Base-by-base conservation (phyloP, 768 basidiomycete species). In the Phylloporus sp. region DNA sequence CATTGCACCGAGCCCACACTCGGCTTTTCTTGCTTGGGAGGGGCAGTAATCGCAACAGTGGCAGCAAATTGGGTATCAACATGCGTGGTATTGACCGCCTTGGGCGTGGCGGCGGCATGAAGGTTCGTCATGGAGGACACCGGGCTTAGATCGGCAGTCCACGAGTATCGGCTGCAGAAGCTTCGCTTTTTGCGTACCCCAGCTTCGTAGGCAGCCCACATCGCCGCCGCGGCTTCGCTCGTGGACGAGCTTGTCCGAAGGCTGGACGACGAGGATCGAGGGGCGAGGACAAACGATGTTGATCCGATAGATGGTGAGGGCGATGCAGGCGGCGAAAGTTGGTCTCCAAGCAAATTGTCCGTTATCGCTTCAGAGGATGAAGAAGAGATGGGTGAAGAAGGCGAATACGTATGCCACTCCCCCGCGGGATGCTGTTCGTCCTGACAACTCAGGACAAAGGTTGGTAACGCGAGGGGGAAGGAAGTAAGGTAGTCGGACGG, bases 391-490 rank as follows among this genome's bases (percentile, higher is more conserved):
- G 67, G 55, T 1, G 65, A 67, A n/a, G 59, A 69, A 3, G 67
- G 67, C 2, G 59, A 59, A 41, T 67, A 65, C 4, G 55, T 42
- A 40, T 57, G 57, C 67, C 67, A 68, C 23, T 67, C 63, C 26
- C 52, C 49, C 28, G 53, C 12, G 31, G 60, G 22, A 32, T 52
- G 61, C 35, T 59, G 56, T n/a, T 65, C 60, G 24, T 69, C 61
- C 60, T 65, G 53, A 54, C 52, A 42, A 50, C 56, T 47, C 45
- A 62, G 56, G 75, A 67, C 48, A 70, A 67, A 45, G 59, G 72
- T 62, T 16, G 82, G 81, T 13, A 86, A 69, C 45, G 84, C 72
- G 54, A 86, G 70, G 47, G 82, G 76, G 64, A 85, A 77, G 2
- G 81, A 77, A 45, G 75, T 75, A 34, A 77, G 71, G 61, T 77